Evolutionary conservation across 1,284 basidiomycete species (phyloP).

Genomic region (Schizopora paradoxa): DNA sequence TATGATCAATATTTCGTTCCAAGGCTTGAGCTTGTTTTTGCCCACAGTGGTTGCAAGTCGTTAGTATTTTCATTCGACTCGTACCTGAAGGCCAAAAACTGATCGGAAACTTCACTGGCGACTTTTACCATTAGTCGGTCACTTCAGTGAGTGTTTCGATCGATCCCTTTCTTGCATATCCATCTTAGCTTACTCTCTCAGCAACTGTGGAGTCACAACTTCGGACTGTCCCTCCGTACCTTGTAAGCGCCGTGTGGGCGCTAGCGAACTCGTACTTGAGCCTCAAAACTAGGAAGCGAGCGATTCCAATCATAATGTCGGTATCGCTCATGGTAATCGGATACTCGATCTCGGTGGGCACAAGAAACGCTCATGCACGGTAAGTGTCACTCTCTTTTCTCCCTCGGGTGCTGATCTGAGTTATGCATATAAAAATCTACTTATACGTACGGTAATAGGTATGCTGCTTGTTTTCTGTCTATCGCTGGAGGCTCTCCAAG

Average conservation of each 20-base stretch:
- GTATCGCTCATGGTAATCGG: conserved; percentile 32
- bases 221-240: conserved; percentile 36
- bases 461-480: conserved; percentile 37
- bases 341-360: conserved; percentile 35
- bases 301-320: conserved; percentile 29
- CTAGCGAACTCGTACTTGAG: conserved; percentile 29
- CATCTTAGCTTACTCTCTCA: conserved; percentile 16
- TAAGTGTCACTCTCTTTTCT: conserved; percentile 13
- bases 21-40: conserved; percentile 38
- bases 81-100: neutral
- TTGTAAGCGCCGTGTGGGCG: conserved; percentile 32
- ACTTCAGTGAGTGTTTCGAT: conserved; percentile 15
- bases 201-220: conserved; percentile 37
- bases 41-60: conserved; percentile 37
- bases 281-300: conserved; percentile 29
- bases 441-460: no score
- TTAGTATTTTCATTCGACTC: conserved; percentile 21
- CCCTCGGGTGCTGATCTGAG: neutral
- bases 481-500: conserved; percentile 31
- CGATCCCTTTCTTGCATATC: neutral
- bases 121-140: conserved; percentile 7
- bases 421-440: no score
- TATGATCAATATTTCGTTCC: conserved; percentile 26
- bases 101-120: neutral
- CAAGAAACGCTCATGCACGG: conserved; percentile 34